phyloP scores from a whole-genome alignment of 2,329 filamentous ascomycete species.

The Venturia aucupariae region DNA sequence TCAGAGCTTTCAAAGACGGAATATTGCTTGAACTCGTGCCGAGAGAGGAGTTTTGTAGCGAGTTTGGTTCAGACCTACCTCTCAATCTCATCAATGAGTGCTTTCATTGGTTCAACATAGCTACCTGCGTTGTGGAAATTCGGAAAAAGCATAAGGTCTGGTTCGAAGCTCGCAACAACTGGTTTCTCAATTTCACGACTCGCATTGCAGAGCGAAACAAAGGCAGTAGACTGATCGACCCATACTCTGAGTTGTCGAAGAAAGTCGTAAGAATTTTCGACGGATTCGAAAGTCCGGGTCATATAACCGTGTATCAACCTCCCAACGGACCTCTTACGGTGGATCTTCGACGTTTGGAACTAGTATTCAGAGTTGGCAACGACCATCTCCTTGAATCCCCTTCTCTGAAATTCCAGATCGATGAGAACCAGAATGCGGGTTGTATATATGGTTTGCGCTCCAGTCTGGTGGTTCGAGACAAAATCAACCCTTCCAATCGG shows the following conservation, averaged over 20 bases:
- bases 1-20: slow-evolving; percentile 31
- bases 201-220: neutral
- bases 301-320: slow-evolving; percentile 42
- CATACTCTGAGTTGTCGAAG: too few species aligned
- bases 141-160: slow-evolving; percentile 37
- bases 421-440: slow-evolving; percentile 49
- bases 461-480: slow-evolving; percentile 48
- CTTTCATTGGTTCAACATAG: slow-evolving; percentile 51
- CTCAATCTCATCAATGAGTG: slow-evolving; percentile 40
- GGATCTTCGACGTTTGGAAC: slow-evolving; percentile 43
- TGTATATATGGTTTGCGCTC: slow-evolving; percentile 51
- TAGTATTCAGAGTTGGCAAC: slow-evolving; percentile 44
- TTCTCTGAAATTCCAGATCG: slow-evolving; percentile 45
- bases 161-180: too few species aligned
- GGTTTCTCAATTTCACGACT: too few species aligned
- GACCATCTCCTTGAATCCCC: slow-evolving; percentile 35
- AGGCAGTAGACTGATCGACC: too few species aligned
- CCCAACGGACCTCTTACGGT: slow-evolving; percentile 29
- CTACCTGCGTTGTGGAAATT: slow-evolving; percentile 41
- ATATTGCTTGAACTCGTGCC: slow-evolving; percentile 30
- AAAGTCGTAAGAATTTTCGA: too few species aligned
- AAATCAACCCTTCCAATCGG: slow-evolving; percentile 30
- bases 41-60: slow-evolving; percentile 19
- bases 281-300: slow-evolving; percentile 14
- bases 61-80: slow-evolving; percentile 40